Conservation (phyloP, 164 flowering plant species). For the Kingdonia uniflora region DNA sequence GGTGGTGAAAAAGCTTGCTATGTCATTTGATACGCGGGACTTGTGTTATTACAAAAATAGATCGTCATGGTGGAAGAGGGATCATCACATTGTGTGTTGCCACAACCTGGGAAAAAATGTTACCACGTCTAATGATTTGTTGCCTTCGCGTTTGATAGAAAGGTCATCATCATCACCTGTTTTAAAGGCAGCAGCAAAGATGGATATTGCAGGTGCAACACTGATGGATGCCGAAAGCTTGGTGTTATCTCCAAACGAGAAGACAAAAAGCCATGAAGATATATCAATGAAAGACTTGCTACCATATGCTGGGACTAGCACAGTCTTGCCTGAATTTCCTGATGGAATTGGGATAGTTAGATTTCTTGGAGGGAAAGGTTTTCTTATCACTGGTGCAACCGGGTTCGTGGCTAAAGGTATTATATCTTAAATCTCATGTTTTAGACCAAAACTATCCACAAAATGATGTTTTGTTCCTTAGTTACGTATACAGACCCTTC, state of each 20-base stretch:
- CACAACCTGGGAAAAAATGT: slow-evolving; percentile 35
- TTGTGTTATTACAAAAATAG: not conserved
- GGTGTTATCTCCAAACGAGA: slow-evolving; percentile 43
- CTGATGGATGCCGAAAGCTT: slow-evolving; percentile 29
- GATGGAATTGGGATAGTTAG: slow-evolving; percentile 75
- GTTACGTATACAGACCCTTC: not conserved
- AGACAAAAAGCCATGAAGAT: slow-evolving; percentile 15
- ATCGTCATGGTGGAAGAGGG: slow-evolving; percentile 15
- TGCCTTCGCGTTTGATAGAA: slow-evolving; percentile 28
- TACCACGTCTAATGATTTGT: slow-evolving; percentile 21
- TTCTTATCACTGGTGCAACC: slow-evolving; percentile 87
- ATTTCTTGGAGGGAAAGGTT: slow-evolving; percentile 60
- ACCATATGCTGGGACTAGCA: slow-evolving; percentile 20
- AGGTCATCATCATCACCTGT: slow-evolving; percentile 9
- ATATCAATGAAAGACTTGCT: slow-evolving; percentile 28
- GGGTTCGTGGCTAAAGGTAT: slow-evolving; percentile 90
- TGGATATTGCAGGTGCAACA: slow-evolving; percentile 16
- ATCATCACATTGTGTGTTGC: slow-evolving; percentile 21
- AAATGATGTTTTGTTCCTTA: not conserved
- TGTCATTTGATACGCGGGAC: not conserved
- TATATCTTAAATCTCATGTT: too few species aligned
- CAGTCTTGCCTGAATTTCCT: slow-evolving; percentile 26
- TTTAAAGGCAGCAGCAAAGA: not conserved
- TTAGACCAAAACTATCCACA: too few species aligned
- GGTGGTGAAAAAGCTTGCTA: slow-evolving; percentile 1